Conservation (phyloP, 73 alveolate species). For the Paramecium caudatum region DNA sequence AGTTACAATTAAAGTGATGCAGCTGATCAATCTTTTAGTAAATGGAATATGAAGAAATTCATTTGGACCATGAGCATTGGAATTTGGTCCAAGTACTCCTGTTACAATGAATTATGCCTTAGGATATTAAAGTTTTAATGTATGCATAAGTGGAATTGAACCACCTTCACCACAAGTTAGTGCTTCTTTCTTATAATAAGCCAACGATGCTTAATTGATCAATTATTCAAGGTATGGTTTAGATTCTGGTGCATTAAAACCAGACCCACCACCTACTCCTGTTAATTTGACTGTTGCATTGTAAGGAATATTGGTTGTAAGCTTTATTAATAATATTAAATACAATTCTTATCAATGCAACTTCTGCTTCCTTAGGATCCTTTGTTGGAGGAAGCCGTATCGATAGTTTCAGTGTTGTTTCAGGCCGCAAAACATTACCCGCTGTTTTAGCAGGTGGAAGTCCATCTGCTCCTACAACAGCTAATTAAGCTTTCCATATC, state of each 20-base stretch:
- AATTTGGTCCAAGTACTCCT: constrained; percentile 96
- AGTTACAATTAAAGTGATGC: constrained; percentile 68
- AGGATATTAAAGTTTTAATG: constrained; percentile 84
- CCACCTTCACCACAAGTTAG: constrained; percentile 79
- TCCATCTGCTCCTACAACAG: constrained; percentile 92
- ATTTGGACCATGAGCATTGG: constrained; percentile 94
- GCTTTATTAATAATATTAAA: background rate
- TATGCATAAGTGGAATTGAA: constrained; percentile 77
- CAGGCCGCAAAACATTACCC: constrained; percentile 94
- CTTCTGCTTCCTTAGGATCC: constrained; percentile 85
- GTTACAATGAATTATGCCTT: constrained; percentile 89
- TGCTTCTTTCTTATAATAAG: constrained; percentile 63
- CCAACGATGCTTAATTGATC: constrained; percentile 60
- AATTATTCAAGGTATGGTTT: constrained; percentile 30
- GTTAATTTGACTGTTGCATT: constrained; percentile 84
- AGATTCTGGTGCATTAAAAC: constrained; percentile 79
- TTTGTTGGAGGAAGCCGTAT: constrained; percentile 95
- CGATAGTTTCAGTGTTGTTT: constrained; percentile 86
- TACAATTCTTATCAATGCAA: constrained; percentile 76
- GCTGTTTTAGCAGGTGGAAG: constrained; percentile 91
- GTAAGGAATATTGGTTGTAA: constrained; percentile 91
- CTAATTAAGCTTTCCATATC: constrained; percentile 90
- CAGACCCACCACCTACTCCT: constrained; percentile 80
- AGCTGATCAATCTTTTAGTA: constrained; percentile 83
- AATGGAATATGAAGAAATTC: constrained; percentile 87